Conservation (phyloP, 495 filamentous ascomycete genomes). For the Hypoxylon lienhwacheense region DNA sequence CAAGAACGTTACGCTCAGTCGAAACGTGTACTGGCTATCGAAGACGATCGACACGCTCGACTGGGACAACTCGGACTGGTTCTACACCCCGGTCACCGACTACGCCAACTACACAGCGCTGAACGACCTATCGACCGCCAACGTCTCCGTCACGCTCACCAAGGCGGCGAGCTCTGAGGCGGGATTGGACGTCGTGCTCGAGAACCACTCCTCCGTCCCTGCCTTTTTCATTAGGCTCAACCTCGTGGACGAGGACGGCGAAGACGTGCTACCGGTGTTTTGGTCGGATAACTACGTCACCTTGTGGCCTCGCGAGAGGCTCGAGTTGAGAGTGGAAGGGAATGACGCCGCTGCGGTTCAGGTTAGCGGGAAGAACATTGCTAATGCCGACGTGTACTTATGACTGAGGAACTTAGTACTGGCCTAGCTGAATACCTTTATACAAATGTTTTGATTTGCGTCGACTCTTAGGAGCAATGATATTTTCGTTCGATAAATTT, state of each 20-base stretch:
- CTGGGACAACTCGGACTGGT: constrained; percentile 62
- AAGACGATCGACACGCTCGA: constrained; percentile 52
- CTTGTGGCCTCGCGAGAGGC: constrained; percentile 59
- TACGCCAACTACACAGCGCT: constrained; percentile 58
- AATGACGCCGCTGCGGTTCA: constrained; percentile 28
- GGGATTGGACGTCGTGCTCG: constrained; percentile 43
- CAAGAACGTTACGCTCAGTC: constrained; percentile 46
- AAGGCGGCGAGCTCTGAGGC: not conserved
- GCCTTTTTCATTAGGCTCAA: constrained; percentile 61
- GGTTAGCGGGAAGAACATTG: constrained; percentile 38
- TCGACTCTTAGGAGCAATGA: no score
- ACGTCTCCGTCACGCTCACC: constrained; percentile 38
- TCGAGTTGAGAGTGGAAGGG: constrained; percentile 38
- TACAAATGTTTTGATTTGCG: no score
- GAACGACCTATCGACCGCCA: constrained; percentile 43
- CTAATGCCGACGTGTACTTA: constrained; percentile 5
- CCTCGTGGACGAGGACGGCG: constrained; percentile 44
- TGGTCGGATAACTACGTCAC: constrained; percentile 69
- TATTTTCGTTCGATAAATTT: no score
- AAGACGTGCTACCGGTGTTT: constrained; percentile 54
- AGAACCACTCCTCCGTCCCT: constrained; percentile 56
- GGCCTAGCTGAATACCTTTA: not conserved
- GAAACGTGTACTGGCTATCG: constrained; percentile 66
- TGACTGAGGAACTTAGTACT: not conserved
- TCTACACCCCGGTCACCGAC: constrained; percentile 56